Evolutionary conservation across 176 grass and related monocot species (phyloP).

Genomic region (Musa troglodytarum): DNA sequence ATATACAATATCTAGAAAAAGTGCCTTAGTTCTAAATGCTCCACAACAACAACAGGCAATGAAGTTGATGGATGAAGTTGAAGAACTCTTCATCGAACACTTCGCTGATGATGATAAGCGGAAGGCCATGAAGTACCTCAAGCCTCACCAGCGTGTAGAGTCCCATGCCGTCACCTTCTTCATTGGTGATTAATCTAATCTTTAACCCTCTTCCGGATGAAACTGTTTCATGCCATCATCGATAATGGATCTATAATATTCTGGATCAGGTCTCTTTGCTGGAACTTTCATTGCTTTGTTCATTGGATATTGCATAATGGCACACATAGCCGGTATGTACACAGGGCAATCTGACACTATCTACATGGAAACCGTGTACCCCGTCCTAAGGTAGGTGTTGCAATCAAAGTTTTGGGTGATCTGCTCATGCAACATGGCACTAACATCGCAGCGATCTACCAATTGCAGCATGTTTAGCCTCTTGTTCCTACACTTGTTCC

Average conservation of each 20-base stretch:
- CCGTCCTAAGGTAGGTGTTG: slow-evolving; percentile 58
- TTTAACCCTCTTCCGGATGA: background rate
- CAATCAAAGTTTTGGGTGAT: background rate
- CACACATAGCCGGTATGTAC: slow-evolving; percentile 79
- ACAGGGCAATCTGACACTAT: slow-evolving; percentile 61
- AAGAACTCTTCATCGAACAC: slow-evolving; percentile 78
- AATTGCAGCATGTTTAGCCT: slow-evolving; percentile 83
- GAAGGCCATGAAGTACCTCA: slow-evolving; percentile 96
- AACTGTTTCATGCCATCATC: background rate
- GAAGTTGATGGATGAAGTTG: slow-evolving; percentile 80
- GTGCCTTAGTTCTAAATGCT: background rate
- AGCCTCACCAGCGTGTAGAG: slow-evolving; percentile 70
- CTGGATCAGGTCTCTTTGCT: slow-evolving; percentile 65
- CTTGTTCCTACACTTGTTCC: slow-evolving; percentile 87
- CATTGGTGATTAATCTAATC: slow-evolving; percentile 43
- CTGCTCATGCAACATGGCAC: too few relatives aligned
- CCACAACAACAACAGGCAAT: slow-evolving; percentile 41
- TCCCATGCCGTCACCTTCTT: slow-evolving; percentile 87
- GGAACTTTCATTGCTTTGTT: slow-evolving; percentile 71
- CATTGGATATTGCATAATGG: slow-evolving; percentile 87
- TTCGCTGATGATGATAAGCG: slow-evolving; percentile 63
- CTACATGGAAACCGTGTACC: slow-evolving; percentile 97
- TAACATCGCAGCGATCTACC: background rate
- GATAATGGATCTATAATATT: background rate
- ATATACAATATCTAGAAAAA: background rate